Evolutionary conservation across 768 basidiomycete species (phyloP).

Genomic region (Panellus pusillus): DNA sequence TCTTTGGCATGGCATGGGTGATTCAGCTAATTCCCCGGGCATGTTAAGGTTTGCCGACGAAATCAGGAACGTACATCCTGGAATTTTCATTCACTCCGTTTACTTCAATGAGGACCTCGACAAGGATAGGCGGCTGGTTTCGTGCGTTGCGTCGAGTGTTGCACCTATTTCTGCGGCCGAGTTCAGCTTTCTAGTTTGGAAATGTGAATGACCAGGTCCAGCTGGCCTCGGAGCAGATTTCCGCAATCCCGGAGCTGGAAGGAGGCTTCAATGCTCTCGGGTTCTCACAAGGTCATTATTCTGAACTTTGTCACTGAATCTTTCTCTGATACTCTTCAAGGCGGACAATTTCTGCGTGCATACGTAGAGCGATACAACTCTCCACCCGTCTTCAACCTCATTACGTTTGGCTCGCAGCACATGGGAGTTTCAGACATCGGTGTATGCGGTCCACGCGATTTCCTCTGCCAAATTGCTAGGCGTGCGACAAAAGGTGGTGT

Average conservation of each 20-base stretch:
- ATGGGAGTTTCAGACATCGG: conserved; percentile 85
- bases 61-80: conserved; percentile 65
- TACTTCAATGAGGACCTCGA: conserved; percentile 63
- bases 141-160: conserved; percentile 43
- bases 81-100: conserved; percentile 76
- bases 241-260: conserved; percentile 59
- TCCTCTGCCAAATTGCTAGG: conserved; percentile 69
- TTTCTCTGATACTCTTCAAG: conserved; percentile 31
- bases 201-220: conserved; percentile 72
- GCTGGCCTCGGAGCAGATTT: conserved; percentile 63
- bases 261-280: conserved; percentile 84
- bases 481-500: conserved; percentile 61
- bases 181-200: conserved; percentile 57
- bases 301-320: conserved; percentile 1
- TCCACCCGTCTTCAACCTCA: conserved; percentile 75
- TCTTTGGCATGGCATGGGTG: conserved; percentile 81
- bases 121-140: conserved; percentile 70
- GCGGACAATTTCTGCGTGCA: conserved; percentile 85
- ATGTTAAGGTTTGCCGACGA: conserved; percentile 63
- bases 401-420: conserved; percentile 87
- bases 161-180: neutral
- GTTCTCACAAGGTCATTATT: conserved; percentile 70
- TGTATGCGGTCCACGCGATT: conserved; percentile 58
- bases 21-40: conserved; percentile 71
- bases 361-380: conserved; percentile 75